Percentiles rank a stretch among this genome's conserved stretches.
Evolutionary conservation across 2,329 filamentous ascomycete genomes (phyloP).

Genomic region (Diplodia sapinea): DNA sequence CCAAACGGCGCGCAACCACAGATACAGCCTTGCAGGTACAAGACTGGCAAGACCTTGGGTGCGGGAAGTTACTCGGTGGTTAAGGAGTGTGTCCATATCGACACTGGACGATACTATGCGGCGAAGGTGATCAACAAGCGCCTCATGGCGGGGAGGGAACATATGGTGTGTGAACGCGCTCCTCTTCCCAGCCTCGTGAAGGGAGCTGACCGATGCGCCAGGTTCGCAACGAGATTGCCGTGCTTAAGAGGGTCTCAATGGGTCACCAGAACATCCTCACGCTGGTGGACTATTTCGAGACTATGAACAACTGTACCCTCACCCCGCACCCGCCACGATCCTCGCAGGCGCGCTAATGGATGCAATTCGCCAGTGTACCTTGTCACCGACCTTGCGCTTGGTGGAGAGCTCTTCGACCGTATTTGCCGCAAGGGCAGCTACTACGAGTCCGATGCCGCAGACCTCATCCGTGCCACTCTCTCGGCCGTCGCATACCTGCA

Average conservation of each 20-base stretch:
- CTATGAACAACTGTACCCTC: constrained; percentile 86
- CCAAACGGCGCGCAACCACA: constrained; percentile 32
- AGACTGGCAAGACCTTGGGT: constrained; percentile 96
- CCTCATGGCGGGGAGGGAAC: constrained; percentile 94
- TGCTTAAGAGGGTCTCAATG: constrained; percentile 98
- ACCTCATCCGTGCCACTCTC: constrained; percentile 90
- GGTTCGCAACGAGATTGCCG: constrained; percentile 97
- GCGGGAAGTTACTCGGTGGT: constrained; percentile 97
- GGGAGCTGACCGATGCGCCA: constrained; percentile 45
- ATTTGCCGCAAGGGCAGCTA: constrained; percentile 99
- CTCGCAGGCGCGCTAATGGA: background rate
- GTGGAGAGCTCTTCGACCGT: constrained; percentile 95
- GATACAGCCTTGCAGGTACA: constrained; percentile 95
- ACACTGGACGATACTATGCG: constrained; percentile 96
- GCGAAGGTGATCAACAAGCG: constrained; percentile 99
- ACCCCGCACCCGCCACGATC: background rate
- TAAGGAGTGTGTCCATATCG: constrained; percentile 98
- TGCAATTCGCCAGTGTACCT: constrained; percentile 72
- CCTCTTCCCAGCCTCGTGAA: background rate
- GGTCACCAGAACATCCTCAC: constrained; percentile 98
- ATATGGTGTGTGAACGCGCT: constrained; percentile 73
- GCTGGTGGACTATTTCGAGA: constrained; percentile 98
- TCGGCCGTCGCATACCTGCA: constrained; percentile 98
- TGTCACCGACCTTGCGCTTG: constrained; percentile 93
- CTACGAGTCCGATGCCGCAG: constrained; percentile 95